A percentile compares a stretch with the other conserved stretches of the same genome.
phyloP scores from a whole-genome alignment of 495 filamentous ascomycete species.

The Trichodelitschia bisporula region DNA sequence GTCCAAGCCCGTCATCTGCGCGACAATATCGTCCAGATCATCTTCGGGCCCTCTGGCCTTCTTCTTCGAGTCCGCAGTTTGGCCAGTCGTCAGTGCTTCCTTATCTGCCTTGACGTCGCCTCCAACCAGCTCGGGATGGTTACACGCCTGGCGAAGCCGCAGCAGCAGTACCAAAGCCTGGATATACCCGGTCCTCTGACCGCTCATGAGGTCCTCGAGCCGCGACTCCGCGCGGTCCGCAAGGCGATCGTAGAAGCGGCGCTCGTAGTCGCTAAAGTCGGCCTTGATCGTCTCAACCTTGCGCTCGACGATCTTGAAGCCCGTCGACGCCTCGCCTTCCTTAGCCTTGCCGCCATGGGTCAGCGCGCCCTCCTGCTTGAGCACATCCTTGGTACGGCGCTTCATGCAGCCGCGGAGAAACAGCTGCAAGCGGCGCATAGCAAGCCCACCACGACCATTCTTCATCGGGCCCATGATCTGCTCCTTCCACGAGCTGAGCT shows the following conservation, averaged over 20 bases:
- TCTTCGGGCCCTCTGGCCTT: conserved; percentile 22
- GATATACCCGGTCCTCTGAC: conserved; percentile 46
- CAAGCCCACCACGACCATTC: conserved; percentile 60
- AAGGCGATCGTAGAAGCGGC: conserved; percentile 61
- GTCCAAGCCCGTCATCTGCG: conserved; percentile 60
- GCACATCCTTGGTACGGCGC: conserved; percentile 78
- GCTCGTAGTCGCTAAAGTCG: conserved; percentile 57
- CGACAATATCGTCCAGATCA: conserved; percentile 55
- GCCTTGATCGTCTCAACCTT: conserved; percentile 60
- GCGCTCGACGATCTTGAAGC: conserved; percentile 68
- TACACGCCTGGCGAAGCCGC: conserved; percentile 76
- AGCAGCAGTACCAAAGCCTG: conserved; percentile 71
- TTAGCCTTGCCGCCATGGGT: conserved; percentile 39
- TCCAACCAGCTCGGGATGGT: conserved; percentile 69
- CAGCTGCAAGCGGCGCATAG: conserved; percentile 65
- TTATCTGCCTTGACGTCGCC: conserved; percentile 68
- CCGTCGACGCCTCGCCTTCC: conserved; percentile 26
- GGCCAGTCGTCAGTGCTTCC: conserved; percentile 21
- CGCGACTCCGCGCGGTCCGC: conserved; percentile 65
- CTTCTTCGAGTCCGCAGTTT: conserved; percentile 15
- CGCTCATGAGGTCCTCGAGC: conserved; percentile 68
- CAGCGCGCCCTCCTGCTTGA: conserved; percentile 58
- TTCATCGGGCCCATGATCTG: conserved; percentile 72
- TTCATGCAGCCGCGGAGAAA: conserved; percentile 90
- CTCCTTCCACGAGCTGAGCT: conserved; percentile 61